A percentile compares a stretch with the other conserved stretches of the same genome.
These are phyloP conservation scores for Globisporangium polare DNA, from an alignment of 352 stramenopile genomes.

Conservation along the genomic window DNA sequence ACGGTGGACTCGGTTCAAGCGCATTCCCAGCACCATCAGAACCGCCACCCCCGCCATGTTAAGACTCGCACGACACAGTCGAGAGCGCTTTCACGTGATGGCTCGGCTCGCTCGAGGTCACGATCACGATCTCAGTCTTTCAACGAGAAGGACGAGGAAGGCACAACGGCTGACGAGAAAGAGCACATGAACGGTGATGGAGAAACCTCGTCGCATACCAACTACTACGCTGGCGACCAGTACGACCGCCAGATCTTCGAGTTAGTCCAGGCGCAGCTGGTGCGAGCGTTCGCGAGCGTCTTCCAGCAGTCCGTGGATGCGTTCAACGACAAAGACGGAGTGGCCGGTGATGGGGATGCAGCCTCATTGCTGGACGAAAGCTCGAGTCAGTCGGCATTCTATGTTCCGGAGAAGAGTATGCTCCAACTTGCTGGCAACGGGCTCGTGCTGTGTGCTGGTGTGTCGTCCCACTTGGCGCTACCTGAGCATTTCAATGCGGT, in stretches of 20 bases:
- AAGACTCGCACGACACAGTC: background rate
- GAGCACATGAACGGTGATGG: conserved; percentile 11
- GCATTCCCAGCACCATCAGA: conserved; percentile 9
- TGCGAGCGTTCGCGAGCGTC: conserved; percentile 60
- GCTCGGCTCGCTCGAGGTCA: background rate
- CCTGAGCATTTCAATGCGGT: conserved; percentile 53
- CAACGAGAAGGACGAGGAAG: background rate
- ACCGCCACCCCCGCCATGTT: background rate
- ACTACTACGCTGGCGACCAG: conserved; percentile 26
- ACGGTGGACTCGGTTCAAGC: conserved; percentile 5
- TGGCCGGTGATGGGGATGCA: conserved; percentile 18
- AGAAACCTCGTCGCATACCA: background rate
- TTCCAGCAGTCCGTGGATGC: conserved; percentile 70
- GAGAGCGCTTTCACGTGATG: background rate
- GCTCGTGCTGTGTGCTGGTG: conserved; percentile 60
- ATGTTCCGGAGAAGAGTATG: conserved; percentile 67
- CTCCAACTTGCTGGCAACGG: conserved; percentile 76
- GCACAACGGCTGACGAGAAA: background rate
- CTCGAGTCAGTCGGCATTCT: conserved; percentile 33
- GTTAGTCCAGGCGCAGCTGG: conserved; percentile 45
- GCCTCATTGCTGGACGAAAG: conserved; percentile 7
- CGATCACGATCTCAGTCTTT: conserved; percentile 3
- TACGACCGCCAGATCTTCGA: conserved; percentile 77
- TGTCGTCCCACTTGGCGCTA: conserved; percentile 50
- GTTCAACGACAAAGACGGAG: conserved; percentile 43